Percentiles rank a stretch among this genome's conserved stretches.
Conservation (phyloP, 2,329 filamentous ascomycete species). For the Capronia coronata region DNA sequence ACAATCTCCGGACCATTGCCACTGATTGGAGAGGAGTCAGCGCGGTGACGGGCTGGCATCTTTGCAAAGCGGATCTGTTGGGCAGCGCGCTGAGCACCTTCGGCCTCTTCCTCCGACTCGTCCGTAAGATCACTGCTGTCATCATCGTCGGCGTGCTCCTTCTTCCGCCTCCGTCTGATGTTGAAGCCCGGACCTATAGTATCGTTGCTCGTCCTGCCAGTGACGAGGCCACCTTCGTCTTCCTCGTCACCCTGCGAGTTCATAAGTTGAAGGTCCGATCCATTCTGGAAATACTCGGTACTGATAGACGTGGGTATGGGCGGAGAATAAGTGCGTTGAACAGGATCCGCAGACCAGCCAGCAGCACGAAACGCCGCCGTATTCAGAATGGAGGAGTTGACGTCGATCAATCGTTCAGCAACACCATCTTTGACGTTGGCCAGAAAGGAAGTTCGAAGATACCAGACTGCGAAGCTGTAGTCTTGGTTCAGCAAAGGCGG, state of each 20-base stretch:
- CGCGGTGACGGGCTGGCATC: constrained; percentile 79
- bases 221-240: constrained; percentile 59
- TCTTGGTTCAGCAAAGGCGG: background rate
- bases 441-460: constrained; percentile 59
- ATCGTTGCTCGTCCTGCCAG: constrained; percentile 51
- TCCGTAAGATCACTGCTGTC: constrained; percentile 62
- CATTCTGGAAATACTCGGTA: constrained; percentile 55
- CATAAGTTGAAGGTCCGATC: constrained; percentile 37
- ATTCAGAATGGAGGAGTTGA: constrained; percentile 58
- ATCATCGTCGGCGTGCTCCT: constrained; percentile 56
- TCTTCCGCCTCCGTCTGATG: constrained; percentile 46
- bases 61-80: constrained; percentile 95
- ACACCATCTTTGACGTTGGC: constrained; percentile 59
- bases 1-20: constrained; percentile 45
- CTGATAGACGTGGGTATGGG: constrained; percentile 59
- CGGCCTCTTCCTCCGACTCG: constrained; percentile 58
- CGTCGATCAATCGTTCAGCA: constrained; percentile 58
- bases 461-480: constrained; percentile 57
- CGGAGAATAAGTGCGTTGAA: constrained; percentile 59
- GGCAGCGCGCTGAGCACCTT: constrained; percentile 52
- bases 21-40: constrained; percentile 80
- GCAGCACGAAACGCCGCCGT: constrained; percentile 59
- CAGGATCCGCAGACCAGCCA: constrained; percentile 52
- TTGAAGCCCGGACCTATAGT: constrained; percentile 49
- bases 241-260: constrained; percentile 47